These are phyloP conservation scores for Pichia nakasei DNA, from an alignment of 805 yeast genomes.

Conservation along the genomic window DNA sequence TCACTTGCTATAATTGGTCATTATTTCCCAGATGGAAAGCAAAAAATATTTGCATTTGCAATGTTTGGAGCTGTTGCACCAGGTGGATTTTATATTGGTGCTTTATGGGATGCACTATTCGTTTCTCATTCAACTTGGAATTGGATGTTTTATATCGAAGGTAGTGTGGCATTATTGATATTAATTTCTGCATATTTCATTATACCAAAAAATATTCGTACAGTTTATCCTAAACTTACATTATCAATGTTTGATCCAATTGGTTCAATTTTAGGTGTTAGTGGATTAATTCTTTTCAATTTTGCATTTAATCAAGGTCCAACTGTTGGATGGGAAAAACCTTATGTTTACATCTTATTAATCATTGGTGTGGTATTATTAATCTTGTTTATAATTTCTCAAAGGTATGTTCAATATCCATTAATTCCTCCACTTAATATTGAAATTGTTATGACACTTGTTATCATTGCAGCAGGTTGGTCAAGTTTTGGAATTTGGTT, in stretches of 20 bases:
- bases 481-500: constrained; percentile 69
- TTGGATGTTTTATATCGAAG: constrained; percentile 46
- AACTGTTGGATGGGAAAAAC: constrained; percentile 52
- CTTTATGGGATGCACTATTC: constrained; percentile 40
- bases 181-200: constrained; percentile 27
- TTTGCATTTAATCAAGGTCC: constrained; percentile 75
- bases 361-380: constrained; percentile 40
- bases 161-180: constrained; percentile 30
- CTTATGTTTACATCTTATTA: constrained; percentile 50
- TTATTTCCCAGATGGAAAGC: constrained; percentile 35
- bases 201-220: constrained; percentile 29
- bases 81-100: constrained; percentile 49
- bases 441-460: constrained; percentile 40
- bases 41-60: constrained; percentile 49
- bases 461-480: constrained; percentile 58
- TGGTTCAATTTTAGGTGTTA: constrained; percentile 50
- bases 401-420: constrained; percentile 28
- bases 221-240: constrained; percentile 8
- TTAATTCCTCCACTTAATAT: constrained; percentile 33
- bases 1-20: constrained; percentile 49
- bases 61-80: constrained; percentile 57
- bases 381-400: constrained; percentile 39
- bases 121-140: constrained; percentile 47
- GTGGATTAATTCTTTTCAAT: constrained; percentile 54
- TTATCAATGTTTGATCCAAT: constrained; percentile 34